A percentile compares a stretch with the other conserved stretches of the same genome.
phyloP scores from a whole-genome alignment of 1,284 basidiomycete species.

The Moniliophthora roreri region DNA sequence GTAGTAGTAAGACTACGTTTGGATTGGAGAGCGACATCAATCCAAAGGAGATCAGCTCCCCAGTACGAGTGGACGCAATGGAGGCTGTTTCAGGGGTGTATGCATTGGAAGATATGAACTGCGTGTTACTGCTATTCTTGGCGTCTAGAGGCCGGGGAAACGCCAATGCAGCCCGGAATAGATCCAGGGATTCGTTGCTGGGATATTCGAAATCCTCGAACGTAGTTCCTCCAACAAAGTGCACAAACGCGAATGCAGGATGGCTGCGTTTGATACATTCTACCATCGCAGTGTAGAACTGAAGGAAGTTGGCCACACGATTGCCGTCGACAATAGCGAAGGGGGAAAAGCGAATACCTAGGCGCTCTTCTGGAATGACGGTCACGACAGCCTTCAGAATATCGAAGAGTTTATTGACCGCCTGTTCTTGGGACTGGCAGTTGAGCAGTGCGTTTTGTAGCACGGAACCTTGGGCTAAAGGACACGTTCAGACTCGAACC shows the following conservation, averaged over 20 bases:
- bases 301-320: neutral
- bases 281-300: neutral
- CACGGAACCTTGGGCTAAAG: too few relatives aligned
- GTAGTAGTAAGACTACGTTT: neutral
- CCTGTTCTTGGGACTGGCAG: neutral
- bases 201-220: conserved; percentile 3
- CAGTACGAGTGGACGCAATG: neutral
- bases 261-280: neutral
- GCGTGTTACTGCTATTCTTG: neutral
- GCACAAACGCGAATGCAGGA: neutral
- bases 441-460: neutral
- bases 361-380: neutral
- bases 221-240: neutral
- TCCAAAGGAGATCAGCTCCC: neutral
- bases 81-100: neutral
- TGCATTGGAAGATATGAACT: neutral
- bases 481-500: too few relatives aligned
- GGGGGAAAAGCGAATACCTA: conserved; percentile 4
- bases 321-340: neutral
- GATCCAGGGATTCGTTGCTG: neutral
- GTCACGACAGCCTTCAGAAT: neutral
- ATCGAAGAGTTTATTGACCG: neutral
- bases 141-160: neutral
- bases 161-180: conserved; percentile 2
- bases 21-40: neutral